Percentiles rank a stretch among this genome's conserved stretches.
These are phyloP conservation scores for Atkinsonella hypoxylon DNA, from an alignment of 2,329 filamentous ascomycete genomes.

Conservation along the genomic window DNA sequence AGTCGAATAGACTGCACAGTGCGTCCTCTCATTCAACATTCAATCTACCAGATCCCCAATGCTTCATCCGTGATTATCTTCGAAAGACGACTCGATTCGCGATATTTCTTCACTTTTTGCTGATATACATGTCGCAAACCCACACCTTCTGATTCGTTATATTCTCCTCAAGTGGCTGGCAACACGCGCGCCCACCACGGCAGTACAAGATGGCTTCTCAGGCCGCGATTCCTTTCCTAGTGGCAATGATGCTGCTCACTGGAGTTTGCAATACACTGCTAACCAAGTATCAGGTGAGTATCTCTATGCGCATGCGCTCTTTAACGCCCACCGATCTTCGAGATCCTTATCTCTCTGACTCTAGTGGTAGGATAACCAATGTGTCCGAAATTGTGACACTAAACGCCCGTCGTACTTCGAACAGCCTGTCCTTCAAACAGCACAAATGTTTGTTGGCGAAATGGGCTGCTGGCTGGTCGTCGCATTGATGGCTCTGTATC, in stretches of 20 bases:
- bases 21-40: neutral
- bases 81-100: neutral
- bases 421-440: slow-evolving; percentile 90
- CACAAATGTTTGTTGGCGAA: slow-evolving; percentile 97
- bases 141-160: neutral
- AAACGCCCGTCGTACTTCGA: slow-evolving; percentile 66
- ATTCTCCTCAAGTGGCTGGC: neutral
- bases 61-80: neutral
- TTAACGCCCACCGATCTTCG: too few relatives aligned
- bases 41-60: neutral
- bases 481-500: slow-evolving; percentile 54
- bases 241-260: slow-evolving; percentile 92
- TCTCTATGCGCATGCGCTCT: neutral
- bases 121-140: neutral
- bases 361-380: slow-evolving; percentile 76
- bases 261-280: slow-evolving; percentile 94
- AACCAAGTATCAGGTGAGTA: slow-evolving; percentile 81
- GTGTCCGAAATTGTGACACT: slow-evolving; percentile 76
- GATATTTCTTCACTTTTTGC: neutral
- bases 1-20: too few relatives aligned
- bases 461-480: slow-evolving; percentile 93
- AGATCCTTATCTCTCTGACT: neutral
- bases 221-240: slow-evolving; percentile 68
- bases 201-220: slow-evolving; percentile 50
- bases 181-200: neutral